Conservation (phyloP, 1,284 basidiomycete species). For the Pseudozyma sp. region DNA sequence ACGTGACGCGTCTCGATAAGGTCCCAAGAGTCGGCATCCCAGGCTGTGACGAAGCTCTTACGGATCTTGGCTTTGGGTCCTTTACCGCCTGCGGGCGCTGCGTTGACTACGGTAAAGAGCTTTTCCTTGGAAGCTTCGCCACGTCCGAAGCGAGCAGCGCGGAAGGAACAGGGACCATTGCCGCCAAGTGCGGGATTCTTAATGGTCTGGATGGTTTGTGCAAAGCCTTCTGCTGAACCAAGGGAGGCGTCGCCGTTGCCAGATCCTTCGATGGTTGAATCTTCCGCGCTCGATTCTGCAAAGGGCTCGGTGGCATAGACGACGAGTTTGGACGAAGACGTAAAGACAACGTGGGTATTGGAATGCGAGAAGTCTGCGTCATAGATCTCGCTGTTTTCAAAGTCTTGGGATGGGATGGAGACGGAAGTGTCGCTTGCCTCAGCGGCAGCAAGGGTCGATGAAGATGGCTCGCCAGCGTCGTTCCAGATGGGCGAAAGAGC, state of each 20-base stretch:
- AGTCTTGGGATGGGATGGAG: conserved; percentile 44
- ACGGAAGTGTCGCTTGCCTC: conserved; percentile 45
- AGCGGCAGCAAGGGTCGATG: conserved; percentile 31
- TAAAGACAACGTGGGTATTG: conserved; percentile 58
- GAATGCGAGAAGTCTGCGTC: conserved; percentile 65
- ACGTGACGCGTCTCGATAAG: conserved; percentile 59
- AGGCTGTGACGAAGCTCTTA: conserved; percentile 63
- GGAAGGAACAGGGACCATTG: conserved; percentile 58
- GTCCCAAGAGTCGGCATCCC: conserved; percentile 65
- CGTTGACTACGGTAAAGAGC: conserved; percentile 64
- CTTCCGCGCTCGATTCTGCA: conserved; percentile 17
- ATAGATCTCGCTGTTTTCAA: conserved; percentile 61
- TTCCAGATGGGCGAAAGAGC: conserved; percentile 53
- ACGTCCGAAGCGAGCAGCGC: conserved; percentile 55
- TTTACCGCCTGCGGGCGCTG: conserved; percentile 41
- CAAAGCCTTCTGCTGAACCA: conserved; percentile 24
- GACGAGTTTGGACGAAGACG: conserved; percentile 54
- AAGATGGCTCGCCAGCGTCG: conserved; percentile 27
- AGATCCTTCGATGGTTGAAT: conserved; percentile 14
- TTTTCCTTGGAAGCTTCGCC: conserved; percentile 43
- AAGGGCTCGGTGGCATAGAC: conserved; percentile 56
- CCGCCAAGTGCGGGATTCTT: conserved; percentile 62
- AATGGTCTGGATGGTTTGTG: conserved; percentile 59
- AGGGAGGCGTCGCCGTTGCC: conserved; percentile 13
- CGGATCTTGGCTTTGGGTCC: conserved; percentile 58